These are phyloP conservation scores for Trifolium repens DNA, from an alignment of 306 rosid species.

Conservation along the genomic window DNA sequence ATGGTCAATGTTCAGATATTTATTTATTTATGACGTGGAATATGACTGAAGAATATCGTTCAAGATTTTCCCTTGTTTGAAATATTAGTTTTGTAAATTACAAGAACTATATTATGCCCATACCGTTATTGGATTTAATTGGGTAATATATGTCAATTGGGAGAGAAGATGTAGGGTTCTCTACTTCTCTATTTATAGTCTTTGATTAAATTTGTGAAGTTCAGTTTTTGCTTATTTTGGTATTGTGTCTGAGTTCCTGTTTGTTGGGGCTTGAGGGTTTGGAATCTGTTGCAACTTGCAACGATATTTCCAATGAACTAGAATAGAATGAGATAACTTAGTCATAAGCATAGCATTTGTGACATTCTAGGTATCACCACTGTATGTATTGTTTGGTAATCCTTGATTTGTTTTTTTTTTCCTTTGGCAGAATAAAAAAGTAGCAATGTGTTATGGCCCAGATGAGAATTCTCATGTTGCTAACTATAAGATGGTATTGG, in stretches of 20 bases:
- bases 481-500: constrained; percentile 66
- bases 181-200: constrained; percentile 18
- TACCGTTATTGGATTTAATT: constrained; percentile 18
- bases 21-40: constrained; percentile 3
- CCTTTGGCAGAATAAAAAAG: constrained; percentile 46
- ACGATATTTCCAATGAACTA: neutral
- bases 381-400: constrained; percentile 36
- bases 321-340: neutral
- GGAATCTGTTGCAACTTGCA: constrained; percentile 36
- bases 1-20: constrained; percentile 26
- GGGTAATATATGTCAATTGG: neutral
- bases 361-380: neutral
- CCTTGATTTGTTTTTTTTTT: constrained; percentile 26
- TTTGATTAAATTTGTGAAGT: constrained; percentile 20
- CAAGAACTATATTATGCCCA: constrained; percentile 11
- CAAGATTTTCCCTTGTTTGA: constrained; percentile 19
- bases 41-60: constrained; percentile 13
- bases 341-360: constrained; percentile 4
- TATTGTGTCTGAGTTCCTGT: constrained; percentile 13
- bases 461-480: constrained; percentile 74
- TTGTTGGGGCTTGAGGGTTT: neutral
- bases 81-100: constrained; percentile 4
- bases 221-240: neutral
- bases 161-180: neutral
- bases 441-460: constrained; percentile 70